phyloP scores from a whole-genome alignment of 129 eudicot genomes.

The Tagetes erecta region DNA sequence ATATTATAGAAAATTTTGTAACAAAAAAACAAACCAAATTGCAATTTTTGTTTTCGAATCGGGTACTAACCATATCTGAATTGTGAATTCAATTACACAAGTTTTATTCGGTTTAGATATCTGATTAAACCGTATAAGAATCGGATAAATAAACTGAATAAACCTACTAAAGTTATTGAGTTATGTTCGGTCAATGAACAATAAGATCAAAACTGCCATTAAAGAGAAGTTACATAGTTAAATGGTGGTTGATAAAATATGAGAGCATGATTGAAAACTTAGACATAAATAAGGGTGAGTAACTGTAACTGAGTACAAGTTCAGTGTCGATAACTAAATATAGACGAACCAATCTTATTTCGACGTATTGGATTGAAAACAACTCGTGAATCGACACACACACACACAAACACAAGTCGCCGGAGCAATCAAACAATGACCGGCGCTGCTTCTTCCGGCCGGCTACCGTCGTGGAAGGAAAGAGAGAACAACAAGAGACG shows the following conservation, averaged over 20 bases:
- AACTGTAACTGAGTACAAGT: background rate
- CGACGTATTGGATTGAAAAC: constrained; percentile 23
- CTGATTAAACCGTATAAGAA: too few species aligned
- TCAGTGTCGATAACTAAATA: background rate
- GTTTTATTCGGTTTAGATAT: too few species aligned
- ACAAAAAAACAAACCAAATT: too few species aligned
- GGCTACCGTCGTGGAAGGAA: constrained; percentile 92
- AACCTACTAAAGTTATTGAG: too few species aligned
- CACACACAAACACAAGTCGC: constrained; percentile 15
- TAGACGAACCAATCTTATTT: constrained; percentile 21
- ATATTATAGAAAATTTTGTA: too few species aligned
- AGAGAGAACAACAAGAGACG: constrained; percentile 92
- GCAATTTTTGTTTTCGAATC: too few species aligned
- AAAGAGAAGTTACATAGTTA: too few species aligned
- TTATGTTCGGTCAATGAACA: too few species aligned
- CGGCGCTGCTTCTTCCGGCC: constrained; percentile 71
- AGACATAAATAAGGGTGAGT: constrained; percentile 2
- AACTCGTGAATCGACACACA: constrained; percentile 21
- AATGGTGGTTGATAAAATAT: background rate
- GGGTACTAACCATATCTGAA: too few species aligned
- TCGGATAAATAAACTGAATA: too few species aligned
- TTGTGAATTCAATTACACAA: too few species aligned
- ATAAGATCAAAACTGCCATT: too few species aligned
- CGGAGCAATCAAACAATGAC: constrained; percentile 50
- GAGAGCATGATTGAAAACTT: background rate